These are phyloP conservation scores for Neofusicoccum cordaticola DNA, from an alignment of 2,329 filamentous ascomycete genomes.

Conservation along the genomic window DNA sequence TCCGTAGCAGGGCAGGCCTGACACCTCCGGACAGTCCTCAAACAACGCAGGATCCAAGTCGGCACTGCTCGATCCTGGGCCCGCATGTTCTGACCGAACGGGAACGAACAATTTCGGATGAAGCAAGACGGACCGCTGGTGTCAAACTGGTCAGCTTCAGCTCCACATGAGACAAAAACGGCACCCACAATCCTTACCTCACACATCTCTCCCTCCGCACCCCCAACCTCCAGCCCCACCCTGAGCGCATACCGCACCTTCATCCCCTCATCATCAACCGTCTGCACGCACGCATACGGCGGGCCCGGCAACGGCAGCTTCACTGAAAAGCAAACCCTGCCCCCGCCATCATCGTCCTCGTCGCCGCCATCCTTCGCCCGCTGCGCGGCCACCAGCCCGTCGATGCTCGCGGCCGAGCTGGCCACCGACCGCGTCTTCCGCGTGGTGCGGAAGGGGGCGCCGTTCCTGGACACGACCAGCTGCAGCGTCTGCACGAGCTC, in stretches of 20 bases:
- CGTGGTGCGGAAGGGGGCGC: too few relatives aligned
- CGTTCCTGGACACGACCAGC: too few relatives aligned
- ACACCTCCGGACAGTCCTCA: not conserved
- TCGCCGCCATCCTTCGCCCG: not conserved
- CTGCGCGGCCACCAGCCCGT: too few relatives aligned
- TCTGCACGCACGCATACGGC: not conserved
- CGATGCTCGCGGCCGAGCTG: too few relatives aligned
- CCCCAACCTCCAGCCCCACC: not conserved
- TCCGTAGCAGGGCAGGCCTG: not conserved
- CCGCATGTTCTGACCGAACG: not conserved
- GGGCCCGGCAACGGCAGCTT: not conserved
- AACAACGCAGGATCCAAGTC: not conserved
- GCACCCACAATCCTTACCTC: too few relatives aligned
- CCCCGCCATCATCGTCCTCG: not conserved
- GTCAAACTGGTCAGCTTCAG: not conserved
- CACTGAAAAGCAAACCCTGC: not conserved
- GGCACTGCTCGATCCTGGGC: not conserved
- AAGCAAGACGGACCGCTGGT: not conserved
- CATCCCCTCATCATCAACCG: not conserved
- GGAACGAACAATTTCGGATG: not conserved
- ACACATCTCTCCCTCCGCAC: not conserved
- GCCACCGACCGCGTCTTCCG: too few relatives aligned
- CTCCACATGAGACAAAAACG: too few relatives aligned
- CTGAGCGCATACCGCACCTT: not conserved
- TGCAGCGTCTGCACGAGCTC: too few relatives aligned